Percentiles rank a stretch among this genome's conserved stretches.
Conservation (phyloP, 2,329 filamentous ascomycete genomes). For the Graphilbum fragrans region DNA sequence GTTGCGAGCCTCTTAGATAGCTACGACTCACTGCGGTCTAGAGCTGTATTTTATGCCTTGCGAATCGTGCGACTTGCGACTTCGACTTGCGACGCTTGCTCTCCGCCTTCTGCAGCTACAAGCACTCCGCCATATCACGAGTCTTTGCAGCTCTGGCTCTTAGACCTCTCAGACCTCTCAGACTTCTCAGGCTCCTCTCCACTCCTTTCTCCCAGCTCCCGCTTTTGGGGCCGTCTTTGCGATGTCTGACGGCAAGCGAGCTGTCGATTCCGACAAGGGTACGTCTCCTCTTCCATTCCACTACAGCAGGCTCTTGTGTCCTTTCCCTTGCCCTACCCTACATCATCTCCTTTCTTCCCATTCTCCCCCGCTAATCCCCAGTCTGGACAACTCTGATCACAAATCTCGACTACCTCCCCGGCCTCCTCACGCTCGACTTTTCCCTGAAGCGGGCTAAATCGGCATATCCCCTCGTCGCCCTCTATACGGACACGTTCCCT, state of each 20-base stretch:
- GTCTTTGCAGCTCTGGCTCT: no score
- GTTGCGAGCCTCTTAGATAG: background rate
- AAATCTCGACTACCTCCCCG: constrained; percentile 69
- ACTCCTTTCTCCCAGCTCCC: background rate
- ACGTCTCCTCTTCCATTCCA: background rate
- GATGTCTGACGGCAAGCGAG: constrained; percentile 21
- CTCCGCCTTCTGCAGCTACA: no score
- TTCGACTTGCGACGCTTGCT: no score
- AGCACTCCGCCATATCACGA: no score
- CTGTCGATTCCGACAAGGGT: constrained; percentile 19
- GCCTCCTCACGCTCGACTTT: constrained; percentile 70
- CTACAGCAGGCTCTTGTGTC: background rate
- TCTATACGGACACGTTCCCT: constrained; percentile 73
- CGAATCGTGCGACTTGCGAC: no score
- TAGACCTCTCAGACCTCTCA: no score
- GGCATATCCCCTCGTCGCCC: constrained; percentile 66
- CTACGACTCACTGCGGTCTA: no score
- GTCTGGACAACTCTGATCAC: constrained; percentile 87
- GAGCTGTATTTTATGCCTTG: no score
- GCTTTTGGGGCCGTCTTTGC: no score
- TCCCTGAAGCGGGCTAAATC: constrained; percentile 55
- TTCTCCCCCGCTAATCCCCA: background rate
- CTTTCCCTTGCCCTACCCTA: background rate
- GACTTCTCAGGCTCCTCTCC: no score
- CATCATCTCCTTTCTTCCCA: background rate